Base-by-base conservation (phyloP, 2,329 filamentous ascomycete species). In the Fusarium torulosum region DNA sequence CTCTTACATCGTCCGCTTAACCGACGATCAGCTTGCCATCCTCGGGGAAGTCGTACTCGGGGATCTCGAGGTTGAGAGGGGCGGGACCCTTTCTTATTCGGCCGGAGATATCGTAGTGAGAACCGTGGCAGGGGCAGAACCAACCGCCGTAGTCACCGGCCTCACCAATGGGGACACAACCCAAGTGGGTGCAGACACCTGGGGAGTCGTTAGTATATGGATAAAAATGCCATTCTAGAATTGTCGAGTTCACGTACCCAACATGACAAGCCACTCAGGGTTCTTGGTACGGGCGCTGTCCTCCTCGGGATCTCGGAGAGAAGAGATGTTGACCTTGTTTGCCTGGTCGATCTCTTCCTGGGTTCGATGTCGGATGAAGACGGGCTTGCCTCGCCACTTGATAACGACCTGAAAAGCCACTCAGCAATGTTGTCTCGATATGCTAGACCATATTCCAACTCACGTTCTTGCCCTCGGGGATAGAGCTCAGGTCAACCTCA, bases 81-180 rank as follows among this genome's bases (percentile, higher is more conserved):
- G 96, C 96, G 69, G 96, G 96, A 72, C 96, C 96, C 88, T 93
- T 97, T 86, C 96, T 91, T 88, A 97, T 93, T 83, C 96, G 94
- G 81, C 96, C 96, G 70, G 94, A 98, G 82, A 99, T 98, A 81
- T 99, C 96, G 89, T 99, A 99, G 88, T 99, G 96, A 75, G 94
- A 97, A 82, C 96, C 96, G 89, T 99, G 96, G 92, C 96, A 99
- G 72, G 96, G 96, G 87, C 96, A 99, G 91, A 99, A 99, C 96
- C 96, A 99, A 79, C 96, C 96, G 80, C 96, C 96, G 78, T 86
- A 99, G 83, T 99, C 96, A 81, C 96, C 96, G 71, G 96, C 93
- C 86, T 99, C 96, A 78, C 96, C 96, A 77, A 99, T 99, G 79
- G 96, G 96, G 75, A 99, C 96, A 88, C 96, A 99, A 84, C 96